Base-by-base conservation (phyloP, 257 asterid genomes). In the Cruciata laevipes region DNA sequence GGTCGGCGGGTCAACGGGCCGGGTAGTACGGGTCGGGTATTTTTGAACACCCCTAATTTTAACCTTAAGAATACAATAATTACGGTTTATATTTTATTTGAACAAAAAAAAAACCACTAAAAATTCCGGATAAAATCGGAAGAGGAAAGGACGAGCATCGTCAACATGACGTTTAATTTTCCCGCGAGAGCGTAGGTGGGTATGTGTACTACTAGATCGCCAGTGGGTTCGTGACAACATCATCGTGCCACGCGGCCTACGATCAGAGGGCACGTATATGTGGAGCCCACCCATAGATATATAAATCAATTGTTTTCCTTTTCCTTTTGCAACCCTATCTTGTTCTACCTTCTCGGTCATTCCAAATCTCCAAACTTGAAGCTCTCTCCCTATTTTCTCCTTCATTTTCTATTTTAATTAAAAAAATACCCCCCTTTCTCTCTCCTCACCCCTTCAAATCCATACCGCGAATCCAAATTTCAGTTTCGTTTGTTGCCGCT, bases 401-500 rank as follows among this genome's bases (percentile, higher is more conserved):
- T 38, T 20, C 52, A n/a, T 51, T 44, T 61, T 40, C 30, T 30
- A 18, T 51, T 52, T 47, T 47, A 11, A 3, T 11, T 47, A 47
- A 47, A 8, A 25, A 30, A 49, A 27, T 18, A 27, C n/a, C 20
- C 16, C 20, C 30, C 31, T 55, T 12, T 38, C 61, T 74, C 44
- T 71, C 61, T 56, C 31, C 66, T 57, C 58, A 33, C 59, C 67
- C 32, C 72, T 63, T 31, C 72, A 38, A 73, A 64, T 57, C 75
- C 64, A 62, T 76, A 68, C 83, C 85, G 84, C 85, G 83, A 79
- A 83, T 74, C 81, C 73, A 73, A 82, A 79, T 80, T 80, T 82
- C 92, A 76, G 92, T 85, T 83, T 74, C 78, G 68, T 78, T 61
- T 59, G 87, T 83, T 82, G 80, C 86, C 87, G 86, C 86, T 78